phyloP scores from a whole-genome alignment of 2,329 filamentous ascomycete species.

The Aspergillus persii region DNA sequence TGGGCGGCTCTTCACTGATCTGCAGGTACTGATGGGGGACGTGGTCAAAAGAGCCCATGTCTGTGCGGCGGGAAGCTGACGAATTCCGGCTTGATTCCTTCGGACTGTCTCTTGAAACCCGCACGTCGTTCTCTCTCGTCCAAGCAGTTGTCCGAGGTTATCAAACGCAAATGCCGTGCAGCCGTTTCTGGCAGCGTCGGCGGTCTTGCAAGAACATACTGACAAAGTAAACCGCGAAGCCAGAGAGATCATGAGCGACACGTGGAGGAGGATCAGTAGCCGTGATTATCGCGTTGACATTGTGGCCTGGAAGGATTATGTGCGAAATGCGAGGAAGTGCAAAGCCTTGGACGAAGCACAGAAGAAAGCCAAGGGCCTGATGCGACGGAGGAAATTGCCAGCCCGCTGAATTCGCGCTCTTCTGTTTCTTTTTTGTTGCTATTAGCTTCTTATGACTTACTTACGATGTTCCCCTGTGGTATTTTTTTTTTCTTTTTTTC shows the following conservation, averaged over 20 bases:
- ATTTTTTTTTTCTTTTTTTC: constrained; percentile 2
- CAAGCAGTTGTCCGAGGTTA: constrained; percentile 33
- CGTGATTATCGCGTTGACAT: constrained; percentile 25
- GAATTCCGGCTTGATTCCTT: constrained; percentile 24
- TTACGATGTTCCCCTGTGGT: not conserved
- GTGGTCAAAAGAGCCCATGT: constrained; percentile 35
- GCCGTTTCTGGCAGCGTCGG: constrained; percentile 32
- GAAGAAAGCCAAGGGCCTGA: constrained; percentile 30
- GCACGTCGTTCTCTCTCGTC: constrained; percentile 30
- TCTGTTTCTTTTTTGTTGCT: not conserved
- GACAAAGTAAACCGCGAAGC: constrained; percentile 28
- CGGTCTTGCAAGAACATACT: constrained; percentile 30
- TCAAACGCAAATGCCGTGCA: constrained; percentile 32
- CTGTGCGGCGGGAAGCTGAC: constrained; percentile 31
- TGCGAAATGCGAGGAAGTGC: constrained; percentile 28
- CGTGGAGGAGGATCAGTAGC: constrained; percentile 28
- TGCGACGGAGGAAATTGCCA: constrained; percentile 21
- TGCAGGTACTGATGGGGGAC: constrained; percentile 39
- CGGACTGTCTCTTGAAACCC: constrained; percentile 20
- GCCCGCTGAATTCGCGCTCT: not conserved
- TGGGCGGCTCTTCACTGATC: constrained; percentile 36
- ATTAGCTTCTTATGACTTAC: not conserved
- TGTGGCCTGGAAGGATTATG: constrained; percentile 23
- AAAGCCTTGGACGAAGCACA: constrained; percentile 35
- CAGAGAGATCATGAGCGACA: constrained; percentile 25